Evolutionary conservation across 1,284 basidiomycete genomes (phyloP).

Genomic region (Leccinum huronense): DNA sequence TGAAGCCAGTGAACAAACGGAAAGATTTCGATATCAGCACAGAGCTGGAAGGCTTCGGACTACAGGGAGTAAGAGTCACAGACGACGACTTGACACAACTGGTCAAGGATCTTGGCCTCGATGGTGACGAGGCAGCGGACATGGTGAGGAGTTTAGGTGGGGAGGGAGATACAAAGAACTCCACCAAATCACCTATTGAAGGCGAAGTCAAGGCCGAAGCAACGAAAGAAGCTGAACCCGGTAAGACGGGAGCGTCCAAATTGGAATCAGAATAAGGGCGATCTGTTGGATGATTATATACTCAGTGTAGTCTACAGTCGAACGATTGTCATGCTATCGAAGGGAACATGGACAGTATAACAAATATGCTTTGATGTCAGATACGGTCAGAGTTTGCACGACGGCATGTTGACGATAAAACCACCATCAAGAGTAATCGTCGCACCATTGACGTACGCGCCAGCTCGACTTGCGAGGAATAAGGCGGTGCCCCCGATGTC

Average conservation of each 20-base stretch:
- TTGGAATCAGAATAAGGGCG: slow-evolving; percentile 1
- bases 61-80: slow-evolving; percentile 74
- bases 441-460: slow-evolving; percentile 63
- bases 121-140: slow-evolving; percentile 68
- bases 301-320: slow-evolving; percentile 8
- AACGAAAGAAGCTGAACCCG: slow-evolving; percentile 1
- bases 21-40: slow-evolving; percentile 62
- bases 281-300: slow-evolving; percentile 7
- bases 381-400: slow-evolving; percentile 22
- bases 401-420: slow-evolving; percentile 37
- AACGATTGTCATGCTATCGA: slow-evolving; percentile 2
- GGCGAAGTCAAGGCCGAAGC: background rate
- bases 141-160: slow-evolving; percentile 58
- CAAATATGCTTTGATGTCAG: slow-evolving; percentile 11
- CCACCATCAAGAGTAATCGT: slow-evolving; percentile 64
- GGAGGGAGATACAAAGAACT: slow-evolving; percentile 11
- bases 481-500: slow-evolving; percentile 64
- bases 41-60: slow-evolving; percentile 63
- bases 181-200: slow-evolving; percentile 5
- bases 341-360: background rate
- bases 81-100: slow-evolving; percentile 67
- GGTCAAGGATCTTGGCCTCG: slow-evolving; percentile 69
- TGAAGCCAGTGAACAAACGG: slow-evolving; percentile 52
- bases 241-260: slow-evolving; percentile 8
- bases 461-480: slow-evolving; percentile 60